Evolutionary conservation across 441 rosid species (phyloP).

Genomic region (Corymbia citriodora): DNA sequence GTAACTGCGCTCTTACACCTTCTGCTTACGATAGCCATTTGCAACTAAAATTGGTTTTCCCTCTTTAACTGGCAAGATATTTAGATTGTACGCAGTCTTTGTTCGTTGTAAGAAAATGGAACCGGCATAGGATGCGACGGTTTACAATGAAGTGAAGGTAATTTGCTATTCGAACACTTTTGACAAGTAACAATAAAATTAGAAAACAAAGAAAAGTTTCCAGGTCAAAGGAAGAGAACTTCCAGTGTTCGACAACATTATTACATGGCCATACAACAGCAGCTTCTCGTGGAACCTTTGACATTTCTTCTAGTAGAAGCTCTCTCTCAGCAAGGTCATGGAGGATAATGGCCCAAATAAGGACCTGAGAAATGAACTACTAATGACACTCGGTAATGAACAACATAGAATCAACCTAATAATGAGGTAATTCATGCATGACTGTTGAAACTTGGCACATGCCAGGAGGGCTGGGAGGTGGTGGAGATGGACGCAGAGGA

Average conservation of each 20-base stretch:
- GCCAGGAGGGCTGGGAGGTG: too few species aligned
- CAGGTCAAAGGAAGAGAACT: background rate
- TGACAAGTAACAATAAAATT: too few species aligned
- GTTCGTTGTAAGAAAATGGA: too few species aligned
- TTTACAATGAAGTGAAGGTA: too few species aligned
- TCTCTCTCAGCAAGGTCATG: slow-evolving; percentile 36
- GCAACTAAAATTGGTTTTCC: background rate
- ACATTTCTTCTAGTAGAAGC: slow-evolving; percentile 7
- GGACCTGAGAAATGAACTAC: slow-evolving; percentile 21
- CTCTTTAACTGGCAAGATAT: background rate
- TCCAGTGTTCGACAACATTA: background rate
- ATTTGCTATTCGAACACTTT: background rate
- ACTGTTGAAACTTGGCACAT: too few species aligned
- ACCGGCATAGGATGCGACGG: too few species aligned
- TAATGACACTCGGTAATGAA: background rate
- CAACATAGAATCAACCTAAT: background rate
- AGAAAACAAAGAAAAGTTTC: background rate
- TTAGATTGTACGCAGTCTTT: background rate
- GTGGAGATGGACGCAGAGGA: too few species aligned
- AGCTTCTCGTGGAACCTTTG: background rate
- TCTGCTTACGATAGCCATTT: background rate
- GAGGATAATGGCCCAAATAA: slow-evolving; percentile 45
- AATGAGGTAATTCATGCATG: background rate
- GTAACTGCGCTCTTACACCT: background rate
- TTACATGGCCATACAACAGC: background rate